Conservation (phyloP, 1,284 basidiomycete genomes). For the Trametes polyzona region DNA sequence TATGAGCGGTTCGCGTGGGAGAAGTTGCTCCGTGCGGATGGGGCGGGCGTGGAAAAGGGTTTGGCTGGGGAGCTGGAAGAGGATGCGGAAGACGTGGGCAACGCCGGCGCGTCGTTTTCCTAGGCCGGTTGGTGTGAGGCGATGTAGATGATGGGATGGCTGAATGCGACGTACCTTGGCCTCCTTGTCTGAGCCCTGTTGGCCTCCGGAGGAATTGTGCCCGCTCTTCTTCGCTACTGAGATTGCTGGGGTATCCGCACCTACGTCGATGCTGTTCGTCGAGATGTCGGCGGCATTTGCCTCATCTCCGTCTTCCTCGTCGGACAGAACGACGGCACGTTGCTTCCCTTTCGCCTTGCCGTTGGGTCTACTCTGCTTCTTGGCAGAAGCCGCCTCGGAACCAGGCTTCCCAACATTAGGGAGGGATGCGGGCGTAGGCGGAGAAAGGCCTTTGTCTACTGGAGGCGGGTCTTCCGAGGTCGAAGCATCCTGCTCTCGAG, state of each 20-base stretch:
- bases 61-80: constrained; percentile 7
- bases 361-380: constrained; percentile 15
- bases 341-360: constrained; percentile 31
- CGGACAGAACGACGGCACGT: constrained; percentile 30
- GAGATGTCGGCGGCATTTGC: constrained; percentile 18
- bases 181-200: constrained; percentile 11
- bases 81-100: constrained; percentile 1
- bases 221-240: constrained; percentile 21
- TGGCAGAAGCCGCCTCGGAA: background rate
- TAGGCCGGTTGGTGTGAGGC: constrained; percentile 1
- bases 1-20: constrained; percentile 24
- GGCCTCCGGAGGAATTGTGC: constrained; percentile 14
- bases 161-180: constrained; percentile 17
- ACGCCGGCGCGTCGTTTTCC: constrained; percentile 16
- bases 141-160: background rate
- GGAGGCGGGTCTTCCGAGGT: background rate
- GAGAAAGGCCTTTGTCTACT: background rate
- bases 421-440: background rate
- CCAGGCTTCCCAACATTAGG: background rate
- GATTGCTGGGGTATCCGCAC: constrained; percentile 4
- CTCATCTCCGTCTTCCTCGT: constrained; percentile 31
- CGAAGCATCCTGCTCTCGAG: background rate
- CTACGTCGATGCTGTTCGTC: constrained; percentile 5
- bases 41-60: constrained; percentile 13
- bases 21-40: constrained; percentile 13